Percentiles rank a stretch among this genome's conserved stretches.
Conservation (phyloP, 768 basidiomycete genomes). For the Naganishia vaughanmartiniae region DNA sequence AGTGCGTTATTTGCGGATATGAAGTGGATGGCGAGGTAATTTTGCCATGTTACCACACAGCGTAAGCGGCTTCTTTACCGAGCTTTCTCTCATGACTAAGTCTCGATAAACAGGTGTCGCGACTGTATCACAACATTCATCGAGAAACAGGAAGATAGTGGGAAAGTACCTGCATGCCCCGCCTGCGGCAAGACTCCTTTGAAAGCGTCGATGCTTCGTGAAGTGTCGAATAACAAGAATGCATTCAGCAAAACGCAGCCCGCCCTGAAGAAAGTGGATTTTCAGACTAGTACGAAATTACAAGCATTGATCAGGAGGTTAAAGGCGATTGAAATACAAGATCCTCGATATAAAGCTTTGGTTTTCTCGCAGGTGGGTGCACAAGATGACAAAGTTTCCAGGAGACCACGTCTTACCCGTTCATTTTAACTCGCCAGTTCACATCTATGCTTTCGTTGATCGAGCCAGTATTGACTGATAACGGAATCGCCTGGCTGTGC, state of each 20-base stretch:
- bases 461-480: constrained; percentile 47
- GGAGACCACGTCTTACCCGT: background rate
- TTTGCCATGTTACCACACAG: constrained; percentile 46
- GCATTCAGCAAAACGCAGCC: constrained; percentile 40
- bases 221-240: constrained; percentile 40
- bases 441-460: constrained; percentile 43
- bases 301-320: constrained; percentile 75
- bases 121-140: constrained; percentile 80
- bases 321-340: constrained; percentile 61
- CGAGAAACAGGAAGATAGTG: constrained; percentile 65
- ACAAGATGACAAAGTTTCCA: background rate
- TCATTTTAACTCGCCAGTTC: constrained; percentile 6
- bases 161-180: constrained; percentile 72
- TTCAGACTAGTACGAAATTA: constrained; percentile 85
- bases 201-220: constrained; percentile 42
- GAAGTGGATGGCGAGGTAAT: constrained; percentile 61
- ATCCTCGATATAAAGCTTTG: constrained; percentile 61
- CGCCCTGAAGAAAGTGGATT: constrained; percentile 70
- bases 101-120: constrained; percentile 65
- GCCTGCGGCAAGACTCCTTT: constrained; percentile 59
- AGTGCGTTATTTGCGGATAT: constrained; percentile 53
- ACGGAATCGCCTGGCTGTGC: constrained; percentile 46
- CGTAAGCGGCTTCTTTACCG: constrained; percentile 33
- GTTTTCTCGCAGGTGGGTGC: constrained; percentile 51
- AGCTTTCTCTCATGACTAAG: constrained; percentile 8